Evolutionary conservation across 352 stramenopile species (phyloP).

Genomic region (Globisporangium splendens): DNA sequence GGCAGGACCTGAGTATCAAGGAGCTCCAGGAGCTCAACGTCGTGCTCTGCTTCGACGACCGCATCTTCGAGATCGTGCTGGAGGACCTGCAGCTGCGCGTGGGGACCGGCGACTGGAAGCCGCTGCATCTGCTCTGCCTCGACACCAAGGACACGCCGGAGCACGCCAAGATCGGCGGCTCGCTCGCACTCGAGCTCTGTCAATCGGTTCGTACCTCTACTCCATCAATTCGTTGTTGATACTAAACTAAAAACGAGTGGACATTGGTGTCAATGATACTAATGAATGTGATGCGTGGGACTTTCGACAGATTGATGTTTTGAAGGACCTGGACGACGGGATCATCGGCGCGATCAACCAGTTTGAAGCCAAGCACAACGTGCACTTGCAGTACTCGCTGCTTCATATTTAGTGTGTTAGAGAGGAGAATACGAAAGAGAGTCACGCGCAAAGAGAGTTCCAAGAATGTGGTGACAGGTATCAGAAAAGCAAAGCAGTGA

Average conservation of each 20-base stretch:
- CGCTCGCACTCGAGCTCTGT: constrained; percentile 74
- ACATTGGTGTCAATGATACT: background rate
- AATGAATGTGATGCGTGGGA: constrained; percentile 3
- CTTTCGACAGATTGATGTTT: constrained; percentile 43
- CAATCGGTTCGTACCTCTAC: constrained; percentile 33
- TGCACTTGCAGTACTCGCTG: constrained; percentile 65
- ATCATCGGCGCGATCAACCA: constrained; percentile 52
- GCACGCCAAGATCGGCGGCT: constrained; percentile 80
- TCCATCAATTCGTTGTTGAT: no score
- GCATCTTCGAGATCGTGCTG: constrained; percentile 86
- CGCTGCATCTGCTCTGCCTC: constrained; percentile 82
- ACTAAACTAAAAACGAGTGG: background rate
- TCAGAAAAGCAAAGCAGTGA: no score
- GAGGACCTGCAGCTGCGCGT: constrained; percentile 72
- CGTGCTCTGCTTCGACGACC: constrained; percentile 89
- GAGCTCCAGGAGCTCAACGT: constrained; percentile 80
- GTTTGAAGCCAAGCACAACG: constrained; percentile 55
- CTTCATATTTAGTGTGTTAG: constrained; percentile 56
- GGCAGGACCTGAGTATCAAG: constrained; percentile 73
- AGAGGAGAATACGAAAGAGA: no score
- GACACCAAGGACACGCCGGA: constrained; percentile 87
- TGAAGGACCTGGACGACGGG: constrained; percentile 39
- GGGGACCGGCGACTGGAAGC: constrained; percentile 44
- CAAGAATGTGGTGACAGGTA: no score
- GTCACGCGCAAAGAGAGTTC: no score